A percentile compares a stretch with the other conserved stretches of the same genome.
Conservation (phyloP, 805 yeast species). For the Schizosaccharomyces octosporus region DNA sequence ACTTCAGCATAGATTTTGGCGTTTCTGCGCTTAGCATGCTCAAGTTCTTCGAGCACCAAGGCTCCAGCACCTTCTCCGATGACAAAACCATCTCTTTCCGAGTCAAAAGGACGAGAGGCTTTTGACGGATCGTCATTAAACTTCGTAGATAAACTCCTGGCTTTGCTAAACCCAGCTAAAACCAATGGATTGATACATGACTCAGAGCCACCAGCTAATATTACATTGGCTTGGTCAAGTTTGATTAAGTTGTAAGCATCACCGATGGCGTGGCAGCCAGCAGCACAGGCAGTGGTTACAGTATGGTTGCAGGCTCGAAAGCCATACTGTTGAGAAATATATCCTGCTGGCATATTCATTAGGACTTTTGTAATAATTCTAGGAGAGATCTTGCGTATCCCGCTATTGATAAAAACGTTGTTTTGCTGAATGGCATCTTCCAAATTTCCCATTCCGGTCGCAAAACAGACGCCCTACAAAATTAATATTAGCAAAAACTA, state of each 20-base stretch:
- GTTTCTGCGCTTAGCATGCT: conserved; percentile 46
- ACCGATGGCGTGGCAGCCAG: conserved; percentile 82
- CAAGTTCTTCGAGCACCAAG: conserved; percentile 46
- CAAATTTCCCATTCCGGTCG: conserved; percentile 80
- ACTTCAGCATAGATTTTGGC: conserved; percentile 52
- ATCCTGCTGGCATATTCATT: conserved; percentile 86
- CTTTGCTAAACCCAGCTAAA: conserved; percentile 74
- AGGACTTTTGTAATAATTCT: conserved; percentile 62
- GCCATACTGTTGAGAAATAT: conserved; percentile 54
- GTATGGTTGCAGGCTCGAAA: conserved; percentile 71
- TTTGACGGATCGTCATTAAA: conserved; percentile 34
- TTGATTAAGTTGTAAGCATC: conserved; percentile 67
- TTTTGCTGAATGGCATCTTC: conserved; percentile 22
- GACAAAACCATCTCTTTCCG: conserved; percentile 59
- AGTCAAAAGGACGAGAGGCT: conserved; percentile 78
- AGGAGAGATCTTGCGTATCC: conserved; percentile 58
- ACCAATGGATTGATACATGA: conserved; percentile 68
- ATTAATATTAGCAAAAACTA: background rate
- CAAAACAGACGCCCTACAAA: conserved; percentile 49
- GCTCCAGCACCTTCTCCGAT: conserved; percentile 84
- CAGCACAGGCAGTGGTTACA: conserved; percentile 87
- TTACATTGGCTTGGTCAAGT: conserved; percentile 59
- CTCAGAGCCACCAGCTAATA: conserved; percentile 90
- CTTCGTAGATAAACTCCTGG: conserved; percentile 47
- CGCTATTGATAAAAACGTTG: conserved; percentile 9